These are phyloP conservation scores for Penicillium sp. DNA, from an alignment of 2,329 filamentous ascomycete genomes.

Conservation along the genomic window DNA sequence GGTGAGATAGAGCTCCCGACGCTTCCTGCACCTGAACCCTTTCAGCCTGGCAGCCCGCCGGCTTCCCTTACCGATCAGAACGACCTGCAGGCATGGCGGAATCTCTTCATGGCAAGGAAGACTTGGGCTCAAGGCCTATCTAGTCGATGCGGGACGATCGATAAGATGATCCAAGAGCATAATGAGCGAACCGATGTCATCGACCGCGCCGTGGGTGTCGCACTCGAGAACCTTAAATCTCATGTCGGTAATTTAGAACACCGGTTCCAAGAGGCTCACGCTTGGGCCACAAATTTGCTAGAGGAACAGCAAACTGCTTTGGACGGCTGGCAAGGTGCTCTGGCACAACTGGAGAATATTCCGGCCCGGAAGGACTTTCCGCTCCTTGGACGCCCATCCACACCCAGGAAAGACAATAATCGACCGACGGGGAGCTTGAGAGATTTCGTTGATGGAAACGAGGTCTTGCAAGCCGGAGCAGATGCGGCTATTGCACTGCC, in stretches of 20 bases:
- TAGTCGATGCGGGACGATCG: conserved; percentile 67
- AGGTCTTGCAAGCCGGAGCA: conserved; percentile 70
- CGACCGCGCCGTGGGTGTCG: conserved; percentile 76
- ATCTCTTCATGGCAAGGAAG: conserved; percentile 76
- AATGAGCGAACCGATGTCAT: conserved; percentile 54
- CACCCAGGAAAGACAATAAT: conserved; percentile 44
- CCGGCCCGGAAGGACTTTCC: conserved; percentile 46
- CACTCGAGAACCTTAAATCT: conserved; percentile 69
- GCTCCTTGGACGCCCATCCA: conserved; percentile 41
- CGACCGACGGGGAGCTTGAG: conserved; percentile 61
- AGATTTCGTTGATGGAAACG: conserved; percentile 73
- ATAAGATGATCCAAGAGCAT: conserved; percentile 59
- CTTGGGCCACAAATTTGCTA: conserved; percentile 46
- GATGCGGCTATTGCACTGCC: conserved; percentile 60
- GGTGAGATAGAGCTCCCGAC: conserved; percentile 51
- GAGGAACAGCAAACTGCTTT: conserved; percentile 46
- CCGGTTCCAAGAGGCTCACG: conserved; percentile 47
- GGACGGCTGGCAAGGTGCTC: conserved; percentile 44
- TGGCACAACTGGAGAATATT: conserved; percentile 40
- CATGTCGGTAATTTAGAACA: conserved; percentile 48
- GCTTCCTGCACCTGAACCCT: conserved; percentile 56
- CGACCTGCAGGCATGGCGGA: conserved; percentile 83
- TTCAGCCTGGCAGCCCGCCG: conserved; percentile 65
- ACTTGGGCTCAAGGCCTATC: conserved; percentile 74
- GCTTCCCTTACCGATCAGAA: conserved; percentile 79